Percentiles rank a stretch among this genome's conserved stretches.
Conservation (phyloP, 805 yeast species). For the Yarrowia alimentaria region DNA sequence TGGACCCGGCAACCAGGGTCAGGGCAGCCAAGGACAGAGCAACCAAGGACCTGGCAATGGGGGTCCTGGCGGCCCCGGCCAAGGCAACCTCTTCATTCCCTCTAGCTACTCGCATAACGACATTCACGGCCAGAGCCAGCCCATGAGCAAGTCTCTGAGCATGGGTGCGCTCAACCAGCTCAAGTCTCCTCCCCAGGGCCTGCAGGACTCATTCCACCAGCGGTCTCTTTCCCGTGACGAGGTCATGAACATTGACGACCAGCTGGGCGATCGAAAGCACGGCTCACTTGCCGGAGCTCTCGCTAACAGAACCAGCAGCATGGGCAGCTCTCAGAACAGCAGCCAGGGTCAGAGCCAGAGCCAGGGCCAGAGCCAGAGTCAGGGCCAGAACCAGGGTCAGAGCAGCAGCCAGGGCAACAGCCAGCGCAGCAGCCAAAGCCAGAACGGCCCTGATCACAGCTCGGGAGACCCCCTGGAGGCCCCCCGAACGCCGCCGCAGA, state of each 20-base stretch:
- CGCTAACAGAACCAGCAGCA: conserved; percentile 29
- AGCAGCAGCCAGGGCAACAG: too few relatives aligned
- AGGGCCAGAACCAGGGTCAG: too few relatives aligned
- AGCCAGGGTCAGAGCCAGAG: too few relatives aligned
- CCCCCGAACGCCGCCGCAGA: conserved; percentile 38
- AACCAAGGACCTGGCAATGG: too few relatives aligned
- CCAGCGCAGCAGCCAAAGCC: not conserved
- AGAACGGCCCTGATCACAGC: not conserved
- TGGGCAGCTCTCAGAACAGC: conserved; percentile 31
- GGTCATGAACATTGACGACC: conserved; percentile 15
- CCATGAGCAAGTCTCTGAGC: conserved; percentile 24
- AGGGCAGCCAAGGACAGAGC: too few relatives aligned
- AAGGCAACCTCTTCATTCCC: too few relatives aligned
- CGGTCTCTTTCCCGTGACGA: conserved; percentile 21
- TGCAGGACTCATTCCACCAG: too few relatives aligned
- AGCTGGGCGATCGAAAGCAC: conserved; percentile 4
- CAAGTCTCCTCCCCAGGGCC: too few relatives aligned
- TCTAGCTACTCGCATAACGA: too few relatives aligned
- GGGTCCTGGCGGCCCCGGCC: too few relatives aligned
- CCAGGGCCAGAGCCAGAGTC: too few relatives aligned
- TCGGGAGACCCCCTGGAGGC: conserved; percentile 28
- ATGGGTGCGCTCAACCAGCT: conserved; percentile 20
- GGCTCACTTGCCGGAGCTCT: too few relatives aligned
- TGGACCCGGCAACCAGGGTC: not conserved
- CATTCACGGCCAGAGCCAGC: conserved; percentile 14